These are phyloP conservation scores for Pyricularia sp. DNA, from an alignment of 2,329 filamentous ascomycete genomes.

Conservation along the genomic window DNA sequence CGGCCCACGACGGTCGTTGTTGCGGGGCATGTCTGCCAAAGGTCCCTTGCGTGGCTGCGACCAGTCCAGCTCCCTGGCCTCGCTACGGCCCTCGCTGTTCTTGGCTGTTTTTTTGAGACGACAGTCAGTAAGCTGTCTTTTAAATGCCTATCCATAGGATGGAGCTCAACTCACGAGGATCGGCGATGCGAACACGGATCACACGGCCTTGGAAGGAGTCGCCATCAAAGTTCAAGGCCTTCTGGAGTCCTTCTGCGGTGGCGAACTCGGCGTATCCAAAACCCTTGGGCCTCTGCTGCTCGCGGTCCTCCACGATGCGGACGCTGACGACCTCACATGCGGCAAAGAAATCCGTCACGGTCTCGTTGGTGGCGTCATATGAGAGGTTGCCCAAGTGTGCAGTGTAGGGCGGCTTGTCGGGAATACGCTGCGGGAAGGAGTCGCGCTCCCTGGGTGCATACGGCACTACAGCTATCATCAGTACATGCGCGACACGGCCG, in stretches of 20 bases:
- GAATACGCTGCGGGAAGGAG: constrained; percentile 62
- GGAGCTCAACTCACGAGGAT: constrained; percentile 71
- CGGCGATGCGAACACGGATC: constrained; percentile 90
- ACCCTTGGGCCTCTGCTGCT: constrained; percentile 89
- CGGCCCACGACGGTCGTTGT: constrained; percentile 34
- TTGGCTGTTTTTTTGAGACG: constrained; percentile 55
- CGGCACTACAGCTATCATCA: constrained; percentile 3
- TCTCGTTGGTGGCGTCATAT: constrained; percentile 80
- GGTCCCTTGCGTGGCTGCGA: constrained; percentile 86
- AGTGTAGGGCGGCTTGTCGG: constrained; percentile 87
- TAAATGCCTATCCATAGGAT: neutral
- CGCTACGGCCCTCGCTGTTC: constrained; percentile 57
- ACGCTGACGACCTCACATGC: constrained; percentile 83
- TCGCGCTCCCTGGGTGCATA: constrained; percentile 52
- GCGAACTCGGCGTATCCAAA: constrained; percentile 97
- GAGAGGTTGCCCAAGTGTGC: constrained; percentile 95
- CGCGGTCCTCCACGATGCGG: constrained; percentile 92
- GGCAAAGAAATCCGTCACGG: constrained; percentile 77
- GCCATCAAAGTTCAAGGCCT: constrained; percentile 77
- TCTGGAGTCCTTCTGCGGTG: constrained; percentile 79
- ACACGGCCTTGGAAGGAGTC: constrained; percentile 77
- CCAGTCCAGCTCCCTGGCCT: constrained; percentile 73
- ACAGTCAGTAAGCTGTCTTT: neutral
- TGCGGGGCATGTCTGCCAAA: constrained; percentile 27
- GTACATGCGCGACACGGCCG: constrained; percentile 24